Percentiles rank a stretch among this genome's conserved stretches.
Evolutionary conservation across 164 flowering plant genomes (phyloP).

Genomic region (Magnolia changhungtana): DNA sequence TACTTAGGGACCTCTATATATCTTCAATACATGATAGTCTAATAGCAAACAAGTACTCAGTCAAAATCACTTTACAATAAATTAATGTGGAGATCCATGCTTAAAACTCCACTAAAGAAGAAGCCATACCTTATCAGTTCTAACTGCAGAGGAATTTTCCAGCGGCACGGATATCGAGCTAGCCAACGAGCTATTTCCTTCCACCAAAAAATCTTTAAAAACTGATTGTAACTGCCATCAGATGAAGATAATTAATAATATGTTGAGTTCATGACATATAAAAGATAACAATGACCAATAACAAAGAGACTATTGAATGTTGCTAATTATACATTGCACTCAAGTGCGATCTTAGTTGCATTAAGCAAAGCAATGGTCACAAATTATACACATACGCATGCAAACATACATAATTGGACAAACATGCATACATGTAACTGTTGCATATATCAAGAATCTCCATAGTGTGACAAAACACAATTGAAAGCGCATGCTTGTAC

Average conservation of each 20-base stretch:
- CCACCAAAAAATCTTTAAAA: slow-evolving; percentile 25
- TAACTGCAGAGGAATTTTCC: slow-evolving; percentile 16
- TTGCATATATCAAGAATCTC: not conserved
- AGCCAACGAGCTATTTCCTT: slow-evolving; percentile 17
- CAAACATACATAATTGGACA: not conserved
- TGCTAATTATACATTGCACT: too few species aligned
- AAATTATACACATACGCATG: too few species aligned
- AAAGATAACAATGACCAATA: not conserved
- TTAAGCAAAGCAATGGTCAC: too few species aligned
- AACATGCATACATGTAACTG: not conserved
- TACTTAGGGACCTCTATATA: too few species aligned
- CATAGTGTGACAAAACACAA: not conserved
- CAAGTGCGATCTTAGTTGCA: too few species aligned
- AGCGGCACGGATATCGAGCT: slow-evolving; percentile 21
- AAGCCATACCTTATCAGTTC: slow-evolving; percentile 26
- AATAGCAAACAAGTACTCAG: not conserved
- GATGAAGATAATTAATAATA: not conserved
- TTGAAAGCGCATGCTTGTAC: not conserved
- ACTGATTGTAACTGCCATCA: slow-evolving; percentile 31
- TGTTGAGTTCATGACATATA: too few species aligned
- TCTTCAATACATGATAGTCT: too few species aligned
- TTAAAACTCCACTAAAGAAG: not conserved
- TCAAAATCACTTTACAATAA: not conserved
- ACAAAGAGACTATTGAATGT: too few species aligned
- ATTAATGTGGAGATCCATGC: not conserved